Base-by-base conservation (phyloP, 176 grass and related monocot genomes). In the Triticum monococcum region DNA sequence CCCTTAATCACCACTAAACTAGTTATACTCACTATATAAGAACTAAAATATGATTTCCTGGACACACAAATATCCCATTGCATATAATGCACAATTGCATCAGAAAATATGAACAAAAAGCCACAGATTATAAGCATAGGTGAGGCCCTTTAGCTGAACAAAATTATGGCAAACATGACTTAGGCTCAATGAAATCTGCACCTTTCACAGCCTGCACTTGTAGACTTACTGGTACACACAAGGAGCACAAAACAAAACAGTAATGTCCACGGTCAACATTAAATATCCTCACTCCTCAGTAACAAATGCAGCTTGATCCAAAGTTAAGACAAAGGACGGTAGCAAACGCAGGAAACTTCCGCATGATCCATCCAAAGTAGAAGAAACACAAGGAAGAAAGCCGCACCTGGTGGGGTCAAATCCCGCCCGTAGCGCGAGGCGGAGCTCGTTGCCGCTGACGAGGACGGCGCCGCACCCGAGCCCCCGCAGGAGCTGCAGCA, bases 371-470 rank as follows among this genome's bases (percentile, higher is more conserved):
- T 66, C 50, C 28, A 31, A 68, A 59, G 36, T 64, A 26, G 10
- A 33, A 48, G 41, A 45, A 45, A 48, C 22, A 3, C 8, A 75
- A 32, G 20, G 60, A 71, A 46, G 22, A 75, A 10, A 48, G 3
- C 68, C 12, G 85, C 61, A 95, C 93, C 88, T 96, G 16, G 84
- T 75, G 14, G 96, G 90, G 80, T 98, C 93, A 37, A 98, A 98
- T 30, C 93, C 93, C 4, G 96, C 91, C 1, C 40, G 41, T 35
- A 94, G 82, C 0, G 96, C 96, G 33, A 98, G 91, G 30, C 93
- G 87, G 68, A 98, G 91, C 75, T 98, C 96, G 83, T 94, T 98
- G 54, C 93, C 96, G 78, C 96, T 98, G 65, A 98, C 96, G 10
- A 98, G 93, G 37, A 96, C 96, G 3, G 96, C 96, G 40, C 96